Percentiles rank a stretch among this genome's conserved stretches.
Evolutionary conservation across 805 yeast genomes (phyloP).

Genomic region (Helenozyma rhizophorensis): DNA sequence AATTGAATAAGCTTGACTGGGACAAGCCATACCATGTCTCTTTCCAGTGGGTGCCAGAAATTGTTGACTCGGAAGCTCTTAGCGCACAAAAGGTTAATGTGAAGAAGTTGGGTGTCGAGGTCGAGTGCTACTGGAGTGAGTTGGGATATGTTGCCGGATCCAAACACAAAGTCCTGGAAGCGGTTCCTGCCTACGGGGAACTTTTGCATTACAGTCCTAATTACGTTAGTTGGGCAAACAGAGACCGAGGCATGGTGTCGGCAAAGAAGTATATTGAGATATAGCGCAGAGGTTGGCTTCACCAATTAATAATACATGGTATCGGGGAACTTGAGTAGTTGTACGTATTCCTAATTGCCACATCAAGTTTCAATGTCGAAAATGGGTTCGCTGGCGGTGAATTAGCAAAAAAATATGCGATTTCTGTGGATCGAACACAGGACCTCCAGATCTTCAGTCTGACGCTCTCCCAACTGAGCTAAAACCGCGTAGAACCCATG

Average conservation of each 20-base stretch:
- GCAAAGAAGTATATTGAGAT: constrained; percentile 46
- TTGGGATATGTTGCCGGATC: constrained; percentile 43
- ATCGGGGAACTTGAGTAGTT: too few species aligned
- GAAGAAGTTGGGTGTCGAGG: constrained; percentile 47
- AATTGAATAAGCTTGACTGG: constrained; percentile 65
- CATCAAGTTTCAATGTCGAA: too few species aligned
- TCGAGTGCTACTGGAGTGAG: constrained; percentile 80
- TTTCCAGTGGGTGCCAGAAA: constrained; percentile 72
- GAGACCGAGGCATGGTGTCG: constrained; percentile 64
- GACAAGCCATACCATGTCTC: constrained; percentile 54
- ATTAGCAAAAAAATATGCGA: constrained; percentile 6
- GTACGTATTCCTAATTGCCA: too few species aligned
- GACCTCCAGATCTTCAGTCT: constrained; percentile 18
- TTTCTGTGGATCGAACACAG: constrained; percentile 14
- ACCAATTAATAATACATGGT: background rate
- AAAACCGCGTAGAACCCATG: constrained; percentile 18
- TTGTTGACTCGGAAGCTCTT: constrained; percentile 37
- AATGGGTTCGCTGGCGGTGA: too few species aligned
- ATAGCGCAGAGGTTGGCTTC: constrained; percentile 6
- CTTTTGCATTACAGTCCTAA: constrained; percentile 62
- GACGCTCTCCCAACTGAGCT: constrained; percentile 24
- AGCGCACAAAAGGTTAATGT: constrained; percentile 24
- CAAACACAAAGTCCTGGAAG: constrained; percentile 14
- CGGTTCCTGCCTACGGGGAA: constrained; percentile 71
- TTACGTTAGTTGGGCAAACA: constrained; percentile 61